Base-by-base conservation (phyloP, 805 yeast species). In the Isabelozyma heimii region DNA sequence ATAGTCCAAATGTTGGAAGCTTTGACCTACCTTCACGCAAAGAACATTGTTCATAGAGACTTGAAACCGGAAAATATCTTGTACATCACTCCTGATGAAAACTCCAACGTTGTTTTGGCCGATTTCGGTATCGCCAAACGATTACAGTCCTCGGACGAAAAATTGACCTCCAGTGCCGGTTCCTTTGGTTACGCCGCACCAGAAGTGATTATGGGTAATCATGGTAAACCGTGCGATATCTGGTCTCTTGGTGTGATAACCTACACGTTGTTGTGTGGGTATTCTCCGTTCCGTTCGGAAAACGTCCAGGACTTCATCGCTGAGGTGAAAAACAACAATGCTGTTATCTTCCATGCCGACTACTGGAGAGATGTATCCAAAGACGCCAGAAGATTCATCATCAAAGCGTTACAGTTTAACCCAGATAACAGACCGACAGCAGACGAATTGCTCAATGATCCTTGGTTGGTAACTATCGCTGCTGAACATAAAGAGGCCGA, bases 171-270 rank as follows among this genome's bases (percentile, higher is more conserved):
- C 17, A 84, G 88, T 40, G 96, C 97, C 0, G 98, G 98, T 1
- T 88, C 97, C 1, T 84, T 89, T 67, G 98, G 99, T 1, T 92
- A 92, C 65, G 97, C 96, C 33, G 98, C 98, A 0, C 99, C 99
- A 0, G 99, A 92, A 62, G 91, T 92, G 7, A 77, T 92, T 37
- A 70, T 83, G 40, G 84, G 87, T 13, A 98, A 97, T 8, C 97
- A 92, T 68, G 96, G 97, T 38, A 89, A 88, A 60, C 92, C 97
- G 1, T 92, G 97, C 69, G 99, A 92, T 65, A 81, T 92, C 47
- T 92, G 99, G 99, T 87, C 96, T 1, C 63, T 92, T 38, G 99
- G 99, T 35, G 96, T 92, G 8, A 89, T 92, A 42, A 82, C 97
- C 0, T 94, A 90, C 66, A 91, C 97, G 0, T 70, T 91, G 42